Evolutionary conservation across 768 basidiomycete species (phyloP), one percentile per base, ranked within the genome.

Genomic region (Amanita muscaria): DNA sequence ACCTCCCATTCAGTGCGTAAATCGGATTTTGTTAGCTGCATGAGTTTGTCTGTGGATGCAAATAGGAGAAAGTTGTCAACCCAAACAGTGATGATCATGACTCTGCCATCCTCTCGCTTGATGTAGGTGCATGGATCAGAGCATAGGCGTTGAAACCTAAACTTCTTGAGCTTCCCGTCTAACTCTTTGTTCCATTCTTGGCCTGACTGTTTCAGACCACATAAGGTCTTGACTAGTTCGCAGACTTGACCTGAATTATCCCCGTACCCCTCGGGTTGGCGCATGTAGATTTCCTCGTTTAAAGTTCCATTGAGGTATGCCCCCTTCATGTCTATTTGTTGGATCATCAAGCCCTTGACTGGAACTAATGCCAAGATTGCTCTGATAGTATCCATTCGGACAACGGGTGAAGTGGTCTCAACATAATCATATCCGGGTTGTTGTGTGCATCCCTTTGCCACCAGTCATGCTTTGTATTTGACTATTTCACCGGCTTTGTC

Each of bases 271-370:
- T 35, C 33, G 29, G 64, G 63, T 19, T 59, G 53, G 16, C 54
- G 32, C 64, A 71, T 66, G 52, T 63, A 72, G 35, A 70, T 62
- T 4, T 51, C 33, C 23, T 52, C 50, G 21, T 47, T 33, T 51
- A 36, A n/a, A 22, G n/a, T 6, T 15, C 35, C 35, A 36, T 36
- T 36, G 35, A 36, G 35, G 35, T 36, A 36, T 6, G 35, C 35
- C 10, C 35, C 35, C n/a, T 36, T 36, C n/a, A 36, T n/a, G n/a
- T 36, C 35, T 10, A 15, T 22, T 36, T 36, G 35, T 49, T 38
- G 32, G 18, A 49, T 12, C 19, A 8, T 34, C 3, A 31, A 23
- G 1, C 41, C 24, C n/a, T n/a, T n/a, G n/a, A n/a, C n/a, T n/a
- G n/a, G n/a, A n/a, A n/a, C n/a, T n/a, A n/a, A n/a, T n/a, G n/a